A percentile compares a stretch with the other conserved stretches of the same genome.
Evolutionary conservation across 2,329 filamentous ascomycete species (phyloP).

Genomic region (Aspergillus tanneri): DNA sequence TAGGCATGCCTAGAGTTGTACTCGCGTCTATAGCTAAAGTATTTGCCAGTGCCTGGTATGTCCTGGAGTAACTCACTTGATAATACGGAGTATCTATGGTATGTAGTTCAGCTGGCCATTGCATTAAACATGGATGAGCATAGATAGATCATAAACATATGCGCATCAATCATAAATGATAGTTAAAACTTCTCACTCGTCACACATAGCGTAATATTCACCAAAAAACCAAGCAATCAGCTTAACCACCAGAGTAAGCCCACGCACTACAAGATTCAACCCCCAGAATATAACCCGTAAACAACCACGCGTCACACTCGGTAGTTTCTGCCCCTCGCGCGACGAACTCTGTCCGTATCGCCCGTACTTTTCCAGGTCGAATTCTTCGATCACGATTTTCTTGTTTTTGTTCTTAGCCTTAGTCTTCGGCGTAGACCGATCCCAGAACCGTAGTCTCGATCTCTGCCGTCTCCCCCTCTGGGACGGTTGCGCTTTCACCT

Average conservation of each 20-base stretch:
- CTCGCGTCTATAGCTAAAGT: no score
- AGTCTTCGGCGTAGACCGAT: conserved; percentile 6
- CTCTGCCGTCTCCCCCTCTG: conserved; percentile 17
- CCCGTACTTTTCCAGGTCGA: conserved; percentile 48
- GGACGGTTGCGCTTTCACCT: conserved; percentile 29
- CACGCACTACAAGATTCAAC: conserved; percentile 39
- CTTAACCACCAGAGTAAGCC: conserved; percentile 40
- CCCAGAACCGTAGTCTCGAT: conserved; percentile 21
- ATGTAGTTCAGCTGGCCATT: no score
- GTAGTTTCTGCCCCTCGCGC: conserved; percentile 42
- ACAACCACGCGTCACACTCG: conserved; percentile 34
- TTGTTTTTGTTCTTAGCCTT: conserved; percentile 28
- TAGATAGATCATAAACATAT: background rate
- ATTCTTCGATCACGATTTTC: conserved; percentile 42
- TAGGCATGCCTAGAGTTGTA: no score
- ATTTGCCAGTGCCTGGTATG: no score
- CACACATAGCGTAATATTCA: conserved; percentile 39
- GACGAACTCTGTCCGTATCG: conserved; percentile 38
- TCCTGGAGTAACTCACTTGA: no score
- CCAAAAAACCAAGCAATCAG: conserved; percentile 44
- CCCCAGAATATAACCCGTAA: conserved; percentile 41
- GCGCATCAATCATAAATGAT: background rate
- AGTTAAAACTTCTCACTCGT: conserved; percentile 44
- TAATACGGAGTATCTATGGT: no score
- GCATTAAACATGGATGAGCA: no score